Conservation (phyloP, 78 protist genomes). For the Dictyostelium capitatum region DNA sequence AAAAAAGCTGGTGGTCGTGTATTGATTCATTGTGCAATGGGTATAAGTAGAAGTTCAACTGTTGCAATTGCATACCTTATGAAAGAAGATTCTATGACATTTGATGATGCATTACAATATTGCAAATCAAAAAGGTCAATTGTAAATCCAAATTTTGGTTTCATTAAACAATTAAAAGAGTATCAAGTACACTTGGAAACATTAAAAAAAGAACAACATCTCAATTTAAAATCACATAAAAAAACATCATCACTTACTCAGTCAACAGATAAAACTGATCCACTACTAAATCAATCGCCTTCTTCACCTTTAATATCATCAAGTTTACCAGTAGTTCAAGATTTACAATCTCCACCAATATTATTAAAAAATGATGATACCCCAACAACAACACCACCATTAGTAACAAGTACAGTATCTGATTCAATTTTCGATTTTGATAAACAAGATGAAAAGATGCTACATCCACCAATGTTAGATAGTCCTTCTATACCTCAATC, state of each 20-base stretch:
- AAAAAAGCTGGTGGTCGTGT: constrained; percentile 33
- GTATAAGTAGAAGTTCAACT: constrained; percentile 76
- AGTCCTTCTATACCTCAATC: neutral
- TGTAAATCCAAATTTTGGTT: constrained; percentile 62
- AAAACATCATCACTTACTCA: neutral
- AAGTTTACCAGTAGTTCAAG: neutral
- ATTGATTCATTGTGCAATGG: constrained; percentile 87
- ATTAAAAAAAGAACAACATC: neutral
- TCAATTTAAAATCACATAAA: neutral
- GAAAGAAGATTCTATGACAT: constrained; percentile 8
- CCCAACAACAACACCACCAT: neutral
- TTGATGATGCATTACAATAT: neutral
- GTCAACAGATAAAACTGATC: neutral
- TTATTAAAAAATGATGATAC: constrained; percentile 1
- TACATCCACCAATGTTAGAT: neutral
- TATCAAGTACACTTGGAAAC: constrained; percentile 6
- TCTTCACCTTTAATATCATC: constrained; percentile 3
- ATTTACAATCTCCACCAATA: neutral
- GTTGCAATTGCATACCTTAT: constrained; percentile 80
- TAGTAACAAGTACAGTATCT: neutral
- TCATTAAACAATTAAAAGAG: constrained; percentile 38
- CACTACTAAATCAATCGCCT: neutral
- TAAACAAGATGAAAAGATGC: constrained; percentile 18
- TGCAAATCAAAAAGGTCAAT: constrained; percentile 22
- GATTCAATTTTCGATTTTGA: neutral